A percentile compares a stretch with the other conserved stretches of the same genome.
These are phyloP conservation scores for Eucalyptus grandis DNA, from an alignment of 345 rosid species.

Conservation along the genomic window DNA sequence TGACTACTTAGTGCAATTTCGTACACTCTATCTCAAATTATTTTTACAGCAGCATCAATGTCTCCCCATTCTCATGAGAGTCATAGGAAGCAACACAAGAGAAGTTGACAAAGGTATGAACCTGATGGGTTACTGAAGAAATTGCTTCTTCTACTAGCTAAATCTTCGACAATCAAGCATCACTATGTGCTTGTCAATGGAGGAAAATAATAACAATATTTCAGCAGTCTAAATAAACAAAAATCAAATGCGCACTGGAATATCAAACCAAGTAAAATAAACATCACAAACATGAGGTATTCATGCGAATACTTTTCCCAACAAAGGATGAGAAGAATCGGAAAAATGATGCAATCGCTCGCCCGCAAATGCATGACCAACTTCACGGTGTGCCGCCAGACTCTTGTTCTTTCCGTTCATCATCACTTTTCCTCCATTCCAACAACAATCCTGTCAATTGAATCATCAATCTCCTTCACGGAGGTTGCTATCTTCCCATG, in stretches of 20 bases:
- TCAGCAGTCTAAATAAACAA: not conserved
- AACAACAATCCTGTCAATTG: conserved; percentile 90
- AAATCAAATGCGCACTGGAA: not conserved
- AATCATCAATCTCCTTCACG: conserved; percentile 85
- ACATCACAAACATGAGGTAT: not conserved
- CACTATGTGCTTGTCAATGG: not conserved
- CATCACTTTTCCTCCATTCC: conserved; percentile 95
- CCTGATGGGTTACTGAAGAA: not conserved
- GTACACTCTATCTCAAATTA: conserved; percentile 65
- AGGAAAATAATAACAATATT: not conserved
- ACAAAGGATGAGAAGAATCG: not conserved
- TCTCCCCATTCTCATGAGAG: conserved; percentile 52
- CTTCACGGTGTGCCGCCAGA: conserved; percentile 91
- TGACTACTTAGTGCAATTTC: conserved; percentile 59
- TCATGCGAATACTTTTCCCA: not conserved
- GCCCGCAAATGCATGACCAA: conserved; percentile 89
- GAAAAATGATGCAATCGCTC: not conserved
- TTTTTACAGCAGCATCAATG: conserved; percentile 70
- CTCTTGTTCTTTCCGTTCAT: conserved; percentile 89
- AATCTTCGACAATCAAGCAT: not conserved
- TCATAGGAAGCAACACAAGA: not conserved
- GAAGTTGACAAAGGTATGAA: not conserved
- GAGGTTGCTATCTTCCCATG: conserved; percentile 72
- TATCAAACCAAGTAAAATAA: not conserved
- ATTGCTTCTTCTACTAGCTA: not conserved